These are phyloP conservation scores for Elsinoe perseae DNA, from an alignment of 2,329 filamentous ascomycete species.

Conservation along the genomic window DNA sequence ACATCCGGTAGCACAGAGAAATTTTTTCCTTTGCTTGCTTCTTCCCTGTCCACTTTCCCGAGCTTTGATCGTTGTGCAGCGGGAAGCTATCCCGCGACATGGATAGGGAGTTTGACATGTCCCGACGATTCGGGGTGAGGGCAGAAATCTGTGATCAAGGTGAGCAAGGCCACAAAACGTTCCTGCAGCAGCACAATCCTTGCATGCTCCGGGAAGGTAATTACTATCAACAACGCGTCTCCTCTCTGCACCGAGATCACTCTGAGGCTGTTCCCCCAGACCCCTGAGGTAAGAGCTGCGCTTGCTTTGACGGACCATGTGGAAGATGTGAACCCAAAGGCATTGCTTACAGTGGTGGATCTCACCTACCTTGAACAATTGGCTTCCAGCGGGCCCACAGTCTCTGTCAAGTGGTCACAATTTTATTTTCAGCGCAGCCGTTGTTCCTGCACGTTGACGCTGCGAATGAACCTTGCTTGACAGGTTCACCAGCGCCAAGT, in stretches of 20 bases:
- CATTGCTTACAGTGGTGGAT: background rate
- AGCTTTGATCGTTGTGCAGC: background rate
- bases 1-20: background rate
- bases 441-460: background rate
- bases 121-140: slow-evolving; percentile 2
- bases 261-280: background rate
- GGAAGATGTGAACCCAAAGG: background rate
- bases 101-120: slow-evolving; percentile 6
- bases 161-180: background rate
- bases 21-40: background rate
- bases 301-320: background rate
- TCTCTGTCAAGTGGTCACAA: background rate
- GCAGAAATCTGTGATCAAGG: slow-evolving; percentile 2
- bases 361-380: background rate
- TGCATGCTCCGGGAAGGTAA: background rate
- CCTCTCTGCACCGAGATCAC: too few species aligned
- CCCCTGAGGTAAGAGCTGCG: background rate
- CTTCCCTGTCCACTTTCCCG: background rate
- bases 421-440: background rate
- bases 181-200: slow-evolving; percentile 6
- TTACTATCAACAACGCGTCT: background rate
- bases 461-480: background rate
- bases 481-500: background rate
- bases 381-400: background rate
- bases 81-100: background rate